phyloP scores from a whole-genome alignment of 1,284 basidiomycete species.

The Apiotrichum porosum region DNA sequence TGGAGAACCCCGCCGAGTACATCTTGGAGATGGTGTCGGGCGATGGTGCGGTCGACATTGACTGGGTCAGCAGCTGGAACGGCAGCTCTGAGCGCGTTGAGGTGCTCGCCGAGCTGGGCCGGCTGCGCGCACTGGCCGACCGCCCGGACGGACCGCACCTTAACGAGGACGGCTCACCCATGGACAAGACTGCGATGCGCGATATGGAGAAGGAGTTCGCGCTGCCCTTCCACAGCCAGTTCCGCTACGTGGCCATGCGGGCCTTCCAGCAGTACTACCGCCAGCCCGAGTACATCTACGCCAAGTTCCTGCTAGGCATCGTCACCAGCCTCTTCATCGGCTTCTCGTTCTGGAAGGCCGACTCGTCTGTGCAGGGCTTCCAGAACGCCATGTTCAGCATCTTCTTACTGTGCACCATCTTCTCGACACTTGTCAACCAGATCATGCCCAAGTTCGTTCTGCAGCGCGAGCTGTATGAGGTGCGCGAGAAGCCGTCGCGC shows the following conservation, averaged over 20 bases:
- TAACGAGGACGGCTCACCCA: constrained; percentile 10
- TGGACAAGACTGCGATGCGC: constrained; percentile 6
- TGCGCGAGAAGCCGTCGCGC: constrained; percentile 23
- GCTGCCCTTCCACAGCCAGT: constrained; percentile 30
- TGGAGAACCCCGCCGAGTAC: constrained; percentile 53
- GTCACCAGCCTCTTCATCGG: constrained; percentile 9
- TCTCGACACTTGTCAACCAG: no score
- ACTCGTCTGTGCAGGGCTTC: constrained; percentile 9
- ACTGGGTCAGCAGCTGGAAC: constrained; percentile 70
- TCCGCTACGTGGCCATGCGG: constrained; percentile 34
- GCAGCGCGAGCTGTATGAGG: constrained; percentile 26
- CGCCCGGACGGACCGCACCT: constrained; percentile 21
- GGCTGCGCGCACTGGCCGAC: constrained; percentile 25
- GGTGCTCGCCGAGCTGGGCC: constrained; percentile 47
- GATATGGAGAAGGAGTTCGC: constrained; percentile 39
- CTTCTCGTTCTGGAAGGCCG: constrained; percentile 21
- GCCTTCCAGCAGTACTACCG: constrained; percentile 38
- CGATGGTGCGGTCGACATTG: constrained; percentile 40
- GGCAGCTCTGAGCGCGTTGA: constrained; percentile 47
- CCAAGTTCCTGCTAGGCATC: constrained; percentile 26
- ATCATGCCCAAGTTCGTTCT: no score
- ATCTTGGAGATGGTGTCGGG: constrained; percentile 45
- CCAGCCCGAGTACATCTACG: constrained; percentile 38
- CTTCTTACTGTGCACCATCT: no score
- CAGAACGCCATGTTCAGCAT: constrained; percentile 13